Conservation (phyloP, 1,284 basidiomycete genomes). For the Trichosporon sp. region DNA sequence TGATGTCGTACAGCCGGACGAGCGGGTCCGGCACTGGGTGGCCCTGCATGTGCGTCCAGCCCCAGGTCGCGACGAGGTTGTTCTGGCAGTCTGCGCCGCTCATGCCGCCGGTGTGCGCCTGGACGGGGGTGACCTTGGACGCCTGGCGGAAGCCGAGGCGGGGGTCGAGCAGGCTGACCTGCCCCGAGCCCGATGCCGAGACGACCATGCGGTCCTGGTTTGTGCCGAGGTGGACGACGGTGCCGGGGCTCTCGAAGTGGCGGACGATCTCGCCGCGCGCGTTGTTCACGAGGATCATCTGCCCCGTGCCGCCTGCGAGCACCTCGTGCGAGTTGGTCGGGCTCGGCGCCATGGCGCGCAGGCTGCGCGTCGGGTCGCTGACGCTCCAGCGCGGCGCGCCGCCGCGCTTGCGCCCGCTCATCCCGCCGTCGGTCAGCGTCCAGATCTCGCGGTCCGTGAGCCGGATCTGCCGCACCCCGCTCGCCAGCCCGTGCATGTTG, state of each 20-base stretch:
- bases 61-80: conserved; percentile 77
- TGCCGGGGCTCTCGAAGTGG: conserved; percentile 37
- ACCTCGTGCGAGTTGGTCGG: conserved; percentile 55
- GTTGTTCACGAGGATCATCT: conserved; percentile 67
- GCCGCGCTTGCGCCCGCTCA: conserved; percentile 46
- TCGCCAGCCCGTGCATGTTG: conserved; percentile 14
- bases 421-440: conserved; percentile 47
- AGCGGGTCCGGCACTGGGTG: conserved; percentile 85
- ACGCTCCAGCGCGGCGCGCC: conserved; percentile 48
- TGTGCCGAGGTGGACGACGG: conserved; percentile 43
- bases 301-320: conserved; percentile 58
- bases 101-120: conserved; percentile 74
- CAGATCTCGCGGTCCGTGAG: conserved; percentile 70
- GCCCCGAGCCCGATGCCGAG: conserved; percentile 77
- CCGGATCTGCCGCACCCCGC: conserved; percentile 62
- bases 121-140: conserved; percentile 55
- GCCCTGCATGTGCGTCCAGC: conserved; percentile 81
- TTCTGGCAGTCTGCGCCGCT: conserved; percentile 75
- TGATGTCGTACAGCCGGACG: conserved; percentile 87
- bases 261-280: conserved; percentile 66
- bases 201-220: conserved; percentile 53
- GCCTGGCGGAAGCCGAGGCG: conserved; percentile 55
- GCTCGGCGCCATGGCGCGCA: conserved; percentile 48
- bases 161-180: conserved; percentile 78
- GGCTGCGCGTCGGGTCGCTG: conserved; percentile 39